A percentile compares a stretch with the other conserved stretches of the same genome.
These are phyloP conservation scores for Nasturtium officinale DNA, from an alignment of 345 rosid species.

Conservation along the genomic window DNA sequence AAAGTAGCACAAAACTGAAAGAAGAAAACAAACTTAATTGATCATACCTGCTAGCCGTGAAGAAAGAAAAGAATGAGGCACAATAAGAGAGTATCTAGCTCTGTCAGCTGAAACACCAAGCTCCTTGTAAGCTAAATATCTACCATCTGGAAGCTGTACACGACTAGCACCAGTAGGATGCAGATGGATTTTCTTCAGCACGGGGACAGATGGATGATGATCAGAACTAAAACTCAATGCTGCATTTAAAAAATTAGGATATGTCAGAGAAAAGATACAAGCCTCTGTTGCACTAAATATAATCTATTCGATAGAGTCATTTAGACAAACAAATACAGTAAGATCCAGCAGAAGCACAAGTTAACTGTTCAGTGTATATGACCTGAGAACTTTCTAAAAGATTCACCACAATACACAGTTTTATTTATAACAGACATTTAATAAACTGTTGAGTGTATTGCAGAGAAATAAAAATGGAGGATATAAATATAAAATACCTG, in stretches of 20 bases:
- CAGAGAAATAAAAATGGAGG: too few species aligned
- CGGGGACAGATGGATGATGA: conserved; percentile 40
- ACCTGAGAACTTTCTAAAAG: not conserved
- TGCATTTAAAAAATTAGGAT: conserved; percentile 44
- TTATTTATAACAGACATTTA: not conserved
- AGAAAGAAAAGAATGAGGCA: conserved; percentile 80
- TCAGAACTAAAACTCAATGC: conserved; percentile 57
- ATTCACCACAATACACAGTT: not conserved
- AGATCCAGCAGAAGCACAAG: conserved; percentile 10
- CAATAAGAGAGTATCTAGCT: conserved; percentile 73
- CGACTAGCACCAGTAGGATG: conserved; percentile 75
- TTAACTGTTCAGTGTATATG: too few species aligned
- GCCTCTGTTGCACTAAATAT: not conserved
- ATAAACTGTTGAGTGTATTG: too few species aligned
- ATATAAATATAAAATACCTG: conserved; percentile 66
- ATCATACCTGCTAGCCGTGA: conserved; percentile 82
- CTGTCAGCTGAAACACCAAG: conserved; percentile 69
- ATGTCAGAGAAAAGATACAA: conserved; percentile 19
- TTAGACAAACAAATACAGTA: not conserved
- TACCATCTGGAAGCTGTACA: conserved; percentile 78
- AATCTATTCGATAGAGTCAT: not conserved
- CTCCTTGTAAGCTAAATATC: conserved; percentile 74
- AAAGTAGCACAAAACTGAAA: conserved; percentile 9
- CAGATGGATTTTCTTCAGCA: conserved; percentile 57
- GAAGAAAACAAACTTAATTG: not conserved